Percentiles rank a stretch among this genome's conserved stretches.
phyloP scores from a whole-genome alignment of 164 flowering plant species.

The Magnolia officinalis region DNA sequence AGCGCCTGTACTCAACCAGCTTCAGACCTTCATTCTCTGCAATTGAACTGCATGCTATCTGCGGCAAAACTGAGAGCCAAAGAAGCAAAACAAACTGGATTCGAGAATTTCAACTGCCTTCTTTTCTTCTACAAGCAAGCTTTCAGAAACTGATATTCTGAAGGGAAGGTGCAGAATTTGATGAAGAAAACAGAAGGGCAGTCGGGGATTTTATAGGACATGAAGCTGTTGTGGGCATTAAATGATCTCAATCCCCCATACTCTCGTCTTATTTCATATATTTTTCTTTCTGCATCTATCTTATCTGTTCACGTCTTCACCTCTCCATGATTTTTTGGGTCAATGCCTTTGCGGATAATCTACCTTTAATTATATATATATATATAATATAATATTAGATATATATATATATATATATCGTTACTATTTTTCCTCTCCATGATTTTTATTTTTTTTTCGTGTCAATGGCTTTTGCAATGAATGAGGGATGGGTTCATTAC shows the following conservation, averaged over 20 bases:
- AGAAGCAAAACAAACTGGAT: not conserved
- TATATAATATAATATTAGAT: no score
- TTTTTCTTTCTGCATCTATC: slow-evolving; percentile 1
- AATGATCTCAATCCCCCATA: slow-evolving; percentile 2
- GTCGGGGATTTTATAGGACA: not conserved
- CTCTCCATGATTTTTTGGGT: not conserved
- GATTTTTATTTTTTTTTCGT: no score
- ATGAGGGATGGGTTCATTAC: no score
- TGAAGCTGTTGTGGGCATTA: not conserved
- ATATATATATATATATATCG: no score
- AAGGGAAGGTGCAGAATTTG: not conserved
- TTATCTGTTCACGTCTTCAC: slow-evolving; percentile 3
- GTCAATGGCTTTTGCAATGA: no score
- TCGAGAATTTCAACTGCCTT: not conserved
- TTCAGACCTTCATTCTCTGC: not conserved
- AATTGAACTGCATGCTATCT: not conserved
- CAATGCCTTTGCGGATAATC: no score
- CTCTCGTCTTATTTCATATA: not conserved
- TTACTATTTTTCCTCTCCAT: no score
- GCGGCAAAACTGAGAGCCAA: no score
- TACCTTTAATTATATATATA: no score
- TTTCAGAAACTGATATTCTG: not conserved
- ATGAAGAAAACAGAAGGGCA: not conserved
- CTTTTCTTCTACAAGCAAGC: not conserved
- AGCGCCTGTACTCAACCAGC: not conserved